Evolutionary conservation across 371 early-diverging fungal species (phyloP).

Genomic region (Apophysomyces trapeziformis): DNA sequence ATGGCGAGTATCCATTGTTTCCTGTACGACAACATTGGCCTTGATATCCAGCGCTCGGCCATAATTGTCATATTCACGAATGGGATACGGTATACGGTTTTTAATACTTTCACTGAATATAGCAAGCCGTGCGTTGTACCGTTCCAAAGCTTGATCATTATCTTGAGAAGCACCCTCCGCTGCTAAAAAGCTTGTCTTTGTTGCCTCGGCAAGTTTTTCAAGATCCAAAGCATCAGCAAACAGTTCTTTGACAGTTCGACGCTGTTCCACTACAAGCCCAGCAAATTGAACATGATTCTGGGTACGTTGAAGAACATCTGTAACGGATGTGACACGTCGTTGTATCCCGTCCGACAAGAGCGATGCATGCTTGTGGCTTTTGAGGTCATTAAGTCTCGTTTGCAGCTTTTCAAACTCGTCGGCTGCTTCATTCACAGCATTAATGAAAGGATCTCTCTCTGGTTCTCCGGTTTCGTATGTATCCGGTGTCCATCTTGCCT

Average conservation of each 20-base stretch:
- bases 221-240: constrained; percentile 10
- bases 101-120: constrained; percentile 9
- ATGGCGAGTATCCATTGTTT: constrained; percentile 34
- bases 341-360: not conserved
- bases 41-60: constrained; percentile 22
- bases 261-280: constrained; percentile 19
- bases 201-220: constrained; percentile 23
- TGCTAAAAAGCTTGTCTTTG: constrained; percentile 20
- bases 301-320: constrained; percentile 5
- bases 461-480: not conserved
- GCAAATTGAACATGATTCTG: constrained; percentile 16
- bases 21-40: constrained; percentile 30
- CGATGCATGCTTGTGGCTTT: not conserved
- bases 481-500: constrained; percentile 29
- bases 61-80: constrained; percentile 25
- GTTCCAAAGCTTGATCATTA: constrained; percentile 3
- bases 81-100: constrained; percentile 23
- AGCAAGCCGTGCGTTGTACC: constrained; percentile 14
- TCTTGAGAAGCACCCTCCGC: constrained; percentile 14
- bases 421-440: not conserved
- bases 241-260: not conserved
- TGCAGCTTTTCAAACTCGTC: not conserved
- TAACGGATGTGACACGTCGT: not conserved
- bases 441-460: not conserved
- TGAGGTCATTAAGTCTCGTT: not conserved